A percentile compares a stretch with the other conserved stretches of the same genome.
Evolutionary conservation across 257 asterid genomes (phyloP).

Genomic region (Rehmannia glutinosa): DNA sequence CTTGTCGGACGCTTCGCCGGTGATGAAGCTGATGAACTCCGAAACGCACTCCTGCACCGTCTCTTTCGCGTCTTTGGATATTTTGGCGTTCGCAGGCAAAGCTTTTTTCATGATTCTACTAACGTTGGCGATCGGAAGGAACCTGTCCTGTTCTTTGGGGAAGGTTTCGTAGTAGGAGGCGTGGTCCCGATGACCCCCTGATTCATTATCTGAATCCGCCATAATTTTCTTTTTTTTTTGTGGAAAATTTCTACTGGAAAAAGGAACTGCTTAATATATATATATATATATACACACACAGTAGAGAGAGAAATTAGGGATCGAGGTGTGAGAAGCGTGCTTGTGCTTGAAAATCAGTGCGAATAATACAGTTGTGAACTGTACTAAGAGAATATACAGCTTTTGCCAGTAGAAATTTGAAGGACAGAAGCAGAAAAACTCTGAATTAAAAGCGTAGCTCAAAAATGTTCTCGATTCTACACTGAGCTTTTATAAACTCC

Average conservation of each 20-base stretch:
- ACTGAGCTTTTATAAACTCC: too few relatives aligned
- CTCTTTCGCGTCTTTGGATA: constrained; percentile 36
- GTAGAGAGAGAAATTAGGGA: not conserved
- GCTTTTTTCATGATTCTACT: constrained; percentile 33
- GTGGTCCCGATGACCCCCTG: constrained; percentile 30
- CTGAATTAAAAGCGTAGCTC: too few relatives aligned
- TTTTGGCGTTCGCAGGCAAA: constrained; percentile 35
- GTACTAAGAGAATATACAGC: too few relatives aligned
- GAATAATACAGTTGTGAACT: too few relatives aligned
- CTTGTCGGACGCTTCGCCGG: constrained; percentile 38
- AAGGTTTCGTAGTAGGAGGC: constrained; percentile 10
- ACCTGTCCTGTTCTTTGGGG: constrained; percentile 25
- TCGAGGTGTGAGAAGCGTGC: not conserved
- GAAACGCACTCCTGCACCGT: constrained; percentile 35
- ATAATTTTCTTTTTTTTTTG: not conserved
- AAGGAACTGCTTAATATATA: not conserved
- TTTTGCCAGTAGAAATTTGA: too few relatives aligned
- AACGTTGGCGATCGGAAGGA: constrained; percentile 37
- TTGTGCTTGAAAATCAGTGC: too few relatives aligned
- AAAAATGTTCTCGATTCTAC: too few relatives aligned
- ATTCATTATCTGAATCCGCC: constrained; percentile 31
- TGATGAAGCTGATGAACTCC: constrained; percentile 37
- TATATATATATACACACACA: not conserved
- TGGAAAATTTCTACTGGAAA: too few relatives aligned
- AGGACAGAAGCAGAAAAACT: too few relatives aligned